Conservation (phyloP, 257 asterid species). For the Craterostigma plantagineum region DNA sequence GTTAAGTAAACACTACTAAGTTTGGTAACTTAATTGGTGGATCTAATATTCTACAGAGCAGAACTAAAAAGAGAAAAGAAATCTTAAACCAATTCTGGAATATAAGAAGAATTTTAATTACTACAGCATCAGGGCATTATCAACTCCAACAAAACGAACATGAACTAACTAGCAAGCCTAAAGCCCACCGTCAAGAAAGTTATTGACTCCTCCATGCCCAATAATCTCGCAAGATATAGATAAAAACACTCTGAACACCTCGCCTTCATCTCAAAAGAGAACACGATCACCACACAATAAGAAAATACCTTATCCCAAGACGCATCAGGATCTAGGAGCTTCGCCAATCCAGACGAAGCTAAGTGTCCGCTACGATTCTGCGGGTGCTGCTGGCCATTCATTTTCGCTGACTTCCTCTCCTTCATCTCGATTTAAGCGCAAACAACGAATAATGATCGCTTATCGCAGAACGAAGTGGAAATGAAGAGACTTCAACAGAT, state of each 20-base stretch:
- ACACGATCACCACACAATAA: neutral
- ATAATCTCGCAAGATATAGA: neutral
- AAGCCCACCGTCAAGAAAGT: neutral
- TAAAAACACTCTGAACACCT: no score
- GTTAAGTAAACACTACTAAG: no score
- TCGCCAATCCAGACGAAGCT: constrained; percentile 51
- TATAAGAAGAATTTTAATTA: no score
- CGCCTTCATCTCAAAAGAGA: neutral
- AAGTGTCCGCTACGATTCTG: constrained; percentile 67
- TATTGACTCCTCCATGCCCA: neutral
- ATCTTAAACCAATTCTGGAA: no score
- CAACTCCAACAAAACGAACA: no score
- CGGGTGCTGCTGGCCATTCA: constrained; percentile 19
- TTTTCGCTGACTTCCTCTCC: constrained; percentile 65
- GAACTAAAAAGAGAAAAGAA: no score
- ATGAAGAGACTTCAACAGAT: no score
- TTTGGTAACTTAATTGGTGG: no score
- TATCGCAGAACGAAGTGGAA: no score
- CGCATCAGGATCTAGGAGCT: constrained; percentile 61
- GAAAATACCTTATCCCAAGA: constrained; percentile 87
- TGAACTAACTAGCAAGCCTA: no score
- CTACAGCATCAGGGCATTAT: no score
- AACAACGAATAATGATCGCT: constrained; percentile 1
- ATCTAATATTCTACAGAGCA: no score
- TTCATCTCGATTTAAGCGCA: constrained; percentile 28